Evolutionary conservation across 2,329 filamentous ascomycete genomes (phyloP), one percentile per base, ranked within the genome.

Genomic region (Ramularia collo-cygni): DNA sequence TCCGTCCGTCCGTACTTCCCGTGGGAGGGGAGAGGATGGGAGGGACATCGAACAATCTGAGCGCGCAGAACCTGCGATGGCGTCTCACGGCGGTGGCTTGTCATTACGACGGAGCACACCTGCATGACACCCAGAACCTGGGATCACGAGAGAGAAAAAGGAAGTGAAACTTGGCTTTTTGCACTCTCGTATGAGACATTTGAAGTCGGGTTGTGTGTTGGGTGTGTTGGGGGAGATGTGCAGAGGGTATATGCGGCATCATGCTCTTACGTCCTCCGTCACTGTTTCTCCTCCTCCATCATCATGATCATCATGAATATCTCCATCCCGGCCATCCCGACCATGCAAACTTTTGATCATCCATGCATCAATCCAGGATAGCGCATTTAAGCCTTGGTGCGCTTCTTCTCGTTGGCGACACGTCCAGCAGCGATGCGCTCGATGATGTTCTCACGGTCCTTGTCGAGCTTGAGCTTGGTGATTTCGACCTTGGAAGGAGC

Each of bases 401-500:
- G 42, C 47, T 88, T 88, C 74, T 74, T 65, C 59, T 63, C 60
- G 55, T 57, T 59, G 40, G 79, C 75, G 74, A 90, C 85, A 53
- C 85, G 82, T 64, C 85, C 86, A 57, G 74, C 70, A 72, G 82
- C 81, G 75, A 85, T 87, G 72, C 86, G 81, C 74, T 86, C 85
- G 60, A 93, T 76, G 65, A 92, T 92, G 68, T 73, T 75, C 78
- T 92, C 85, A 59, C 86, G 83, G 74, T 93, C 85, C 82, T 92
- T 90, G 79, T 92, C 85, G 64, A 95, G 78, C 85, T 96, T 95
- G 70, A 96, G 80, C 81, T 95, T 95, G 75, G 83, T 95, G 77
- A 98, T 85, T 75, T 95, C 83, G 59, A 95, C 87, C 74, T 96
- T 96, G 74, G 85, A 93, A 64, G 92, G 83, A 74, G 90, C 85